Evolutionary conservation across 148 eudicot genomes (phyloP), one percentile per base, ranked within the genome.

Genomic region (Fagopyrum esculentum): DNA sequence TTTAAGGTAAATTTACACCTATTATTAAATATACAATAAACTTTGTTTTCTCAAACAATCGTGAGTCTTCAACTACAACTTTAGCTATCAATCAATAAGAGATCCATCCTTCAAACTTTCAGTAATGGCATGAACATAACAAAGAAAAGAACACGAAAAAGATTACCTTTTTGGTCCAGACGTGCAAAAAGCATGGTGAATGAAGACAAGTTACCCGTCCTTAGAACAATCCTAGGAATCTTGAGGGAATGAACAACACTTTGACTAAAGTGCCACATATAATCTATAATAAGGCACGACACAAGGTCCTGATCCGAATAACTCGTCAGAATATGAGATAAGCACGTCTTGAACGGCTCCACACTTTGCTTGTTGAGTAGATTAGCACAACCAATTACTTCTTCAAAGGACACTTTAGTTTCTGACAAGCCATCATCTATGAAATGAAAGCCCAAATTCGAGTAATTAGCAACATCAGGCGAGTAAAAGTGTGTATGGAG

Each of bases 211-310:
- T 77, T 64, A 26, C 80, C 48, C 6, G 87, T 84, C 55, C 87
- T 47, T 29, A 87, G 63, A 72, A 79, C 90, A 44, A 87, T 73
- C 82, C 87, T 79, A 6, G 86, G 87, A 16, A 87, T 49, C 75
- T 79, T 48, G 47, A 84, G 68, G 9, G 74, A 46, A 48, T 83
- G 74, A 13, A 86, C 86, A 40, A 85, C 87, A 4, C 74, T 73
- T 45, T 75, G 74, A 35, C 77, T 76, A 70, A 75, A 81, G 63
- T 80, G 81, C 74, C 66, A 78, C 8, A 74, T 11, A 0, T 80
- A 78, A 80, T 87, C 87, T 0, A 82, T 45, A 9, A 88, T 82
- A 46, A 88, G 52, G 52, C 87, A 86, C 19, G 81, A 74, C 59
- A 82, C 45, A 4, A 73, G 78, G 66, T 77, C 77, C 17, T 69